Conservation (phyloP, 768 basidiomycete species). For the Lentinula lateritia region DNA sequence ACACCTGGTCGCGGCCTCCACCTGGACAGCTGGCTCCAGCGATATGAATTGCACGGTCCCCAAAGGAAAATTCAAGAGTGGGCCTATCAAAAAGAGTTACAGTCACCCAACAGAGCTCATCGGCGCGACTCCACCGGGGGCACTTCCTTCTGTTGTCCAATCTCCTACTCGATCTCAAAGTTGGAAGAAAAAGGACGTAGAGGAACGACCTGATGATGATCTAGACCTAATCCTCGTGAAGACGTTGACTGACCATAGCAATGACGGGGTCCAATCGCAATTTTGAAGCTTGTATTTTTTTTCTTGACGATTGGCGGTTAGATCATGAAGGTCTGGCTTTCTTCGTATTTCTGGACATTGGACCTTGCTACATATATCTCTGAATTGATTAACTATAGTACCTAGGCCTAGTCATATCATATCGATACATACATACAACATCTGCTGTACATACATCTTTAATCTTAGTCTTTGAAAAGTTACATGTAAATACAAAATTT, state of each 20-base stretch:
- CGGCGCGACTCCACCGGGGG: too few species aligned
- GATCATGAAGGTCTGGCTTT: too few species aligned
- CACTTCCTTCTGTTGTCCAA: neutral
- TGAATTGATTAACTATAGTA: too few species aligned
- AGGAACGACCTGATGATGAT: neutral
- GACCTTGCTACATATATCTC: too few species aligned
- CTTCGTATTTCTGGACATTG: too few species aligned
- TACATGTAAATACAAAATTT: neutral
- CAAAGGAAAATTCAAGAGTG: neutral
- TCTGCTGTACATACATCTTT: too few species aligned
- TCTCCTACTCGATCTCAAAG: neutral
- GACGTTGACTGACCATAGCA: too few species aligned
- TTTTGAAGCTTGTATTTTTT: too few species aligned
- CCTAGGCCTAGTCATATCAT: too few species aligned
- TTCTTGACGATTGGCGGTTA: too few species aligned
- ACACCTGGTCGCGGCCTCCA: neutral
- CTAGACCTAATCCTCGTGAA: too few species aligned
- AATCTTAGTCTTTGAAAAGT: neutral
- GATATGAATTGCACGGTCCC: neutral
- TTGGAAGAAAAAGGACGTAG: neutral
- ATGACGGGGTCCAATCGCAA: too few species aligned
- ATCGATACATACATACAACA: neutral
- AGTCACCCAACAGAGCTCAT: neutral
- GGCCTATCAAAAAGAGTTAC: neutral
- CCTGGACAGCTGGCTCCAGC: neutral